These are phyloP conservation scores for Ceratobasidium sp. DNA, from an alignment of 1,284 basidiomycete genomes.

Conservation along the genomic window DNA sequence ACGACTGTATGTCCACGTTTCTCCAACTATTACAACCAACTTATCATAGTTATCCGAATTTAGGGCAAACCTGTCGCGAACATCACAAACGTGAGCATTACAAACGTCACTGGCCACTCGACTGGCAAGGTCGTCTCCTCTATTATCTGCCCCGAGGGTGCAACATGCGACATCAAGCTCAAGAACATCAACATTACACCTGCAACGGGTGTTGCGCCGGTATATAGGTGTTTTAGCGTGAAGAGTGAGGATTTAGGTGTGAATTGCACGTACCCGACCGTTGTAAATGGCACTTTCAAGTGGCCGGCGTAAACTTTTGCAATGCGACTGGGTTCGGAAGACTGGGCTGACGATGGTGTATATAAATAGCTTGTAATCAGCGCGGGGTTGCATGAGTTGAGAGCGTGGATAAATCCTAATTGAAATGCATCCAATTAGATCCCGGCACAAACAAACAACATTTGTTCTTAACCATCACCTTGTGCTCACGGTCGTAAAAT, in stretches of 20 bases:
- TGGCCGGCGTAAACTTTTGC: constrained; percentile 23
- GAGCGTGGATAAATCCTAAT: background rate
- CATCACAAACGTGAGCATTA: constrained; percentile 40
- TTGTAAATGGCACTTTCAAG: constrained; percentile 38
- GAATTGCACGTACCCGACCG: constrained; percentile 37
- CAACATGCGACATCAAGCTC: constrained; percentile 42
- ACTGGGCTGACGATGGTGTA: background rate
- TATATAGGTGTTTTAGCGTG: constrained; percentile 38
- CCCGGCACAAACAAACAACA: background rate
- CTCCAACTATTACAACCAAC: background rate
- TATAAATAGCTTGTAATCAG: background rate
- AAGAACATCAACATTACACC: constrained; percentile 41
- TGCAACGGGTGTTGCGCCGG: constrained; percentile 32
- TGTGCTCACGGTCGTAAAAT: background rate
- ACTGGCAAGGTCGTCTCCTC: constrained; percentile 30
- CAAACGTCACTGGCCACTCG: constrained; percentile 37
- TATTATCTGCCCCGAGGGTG: constrained; percentile 37
- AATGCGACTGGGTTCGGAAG: too few relatives aligned
- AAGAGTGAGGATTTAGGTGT: constrained; percentile 35
- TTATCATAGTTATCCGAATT: background rate
- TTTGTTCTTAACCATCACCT: background rate
- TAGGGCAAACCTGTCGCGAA: constrained; percentile 38
- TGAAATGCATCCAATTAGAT: background rate
- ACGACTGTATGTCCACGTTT: constrained; percentile 10
- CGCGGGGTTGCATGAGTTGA: background rate